A percentile compares a stretch with the other conserved stretches of the same genome.
Conservation (phyloP, 257 asterid species). For the Penstemon barbatus region DNA sequence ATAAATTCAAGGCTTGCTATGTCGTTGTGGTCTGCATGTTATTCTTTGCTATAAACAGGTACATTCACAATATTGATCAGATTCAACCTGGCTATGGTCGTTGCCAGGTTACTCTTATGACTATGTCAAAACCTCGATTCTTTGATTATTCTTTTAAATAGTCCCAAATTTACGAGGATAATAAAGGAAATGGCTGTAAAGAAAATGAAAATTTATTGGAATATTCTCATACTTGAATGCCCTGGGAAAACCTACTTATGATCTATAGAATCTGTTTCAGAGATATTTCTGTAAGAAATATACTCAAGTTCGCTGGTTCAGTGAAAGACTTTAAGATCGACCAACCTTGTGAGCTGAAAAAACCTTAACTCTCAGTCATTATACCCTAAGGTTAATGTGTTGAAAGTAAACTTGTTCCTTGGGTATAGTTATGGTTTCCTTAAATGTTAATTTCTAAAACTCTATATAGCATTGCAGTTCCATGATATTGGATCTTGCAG, state of each 20-base stretch:
- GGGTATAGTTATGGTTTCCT: not conserved
- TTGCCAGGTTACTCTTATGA: not conserved
- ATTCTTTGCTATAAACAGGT: not conserved
- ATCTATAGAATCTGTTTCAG: not conserved
- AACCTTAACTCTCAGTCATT: not conserved
- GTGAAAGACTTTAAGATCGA: not conserved
- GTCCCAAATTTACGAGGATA: not conserved
- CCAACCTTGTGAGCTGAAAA: not conserved
- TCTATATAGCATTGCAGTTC: not conserved
- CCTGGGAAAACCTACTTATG: not conserved
- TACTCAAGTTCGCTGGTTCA: not conserved
- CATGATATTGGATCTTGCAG: not conserved
- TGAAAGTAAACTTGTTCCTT: not conserved
- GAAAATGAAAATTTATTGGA: not conserved
- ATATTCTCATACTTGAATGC: not conserved
- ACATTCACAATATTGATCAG: not conserved
- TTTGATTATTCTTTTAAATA: not conserved
- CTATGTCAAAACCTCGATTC: not conserved
- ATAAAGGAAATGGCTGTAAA: not conserved
- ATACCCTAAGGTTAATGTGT: not conserved
- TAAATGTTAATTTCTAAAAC: slow-evolving; percentile 7
- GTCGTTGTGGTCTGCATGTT: not conserved
- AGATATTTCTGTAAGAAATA: not conserved
- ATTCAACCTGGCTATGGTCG: not conserved
- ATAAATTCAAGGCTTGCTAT: not conserved